These are phyloP conservation scores for Alternaria atra DNA, from an alignment of 2,329 filamentous ascomycete species.

Conservation along the genomic window DNA sequence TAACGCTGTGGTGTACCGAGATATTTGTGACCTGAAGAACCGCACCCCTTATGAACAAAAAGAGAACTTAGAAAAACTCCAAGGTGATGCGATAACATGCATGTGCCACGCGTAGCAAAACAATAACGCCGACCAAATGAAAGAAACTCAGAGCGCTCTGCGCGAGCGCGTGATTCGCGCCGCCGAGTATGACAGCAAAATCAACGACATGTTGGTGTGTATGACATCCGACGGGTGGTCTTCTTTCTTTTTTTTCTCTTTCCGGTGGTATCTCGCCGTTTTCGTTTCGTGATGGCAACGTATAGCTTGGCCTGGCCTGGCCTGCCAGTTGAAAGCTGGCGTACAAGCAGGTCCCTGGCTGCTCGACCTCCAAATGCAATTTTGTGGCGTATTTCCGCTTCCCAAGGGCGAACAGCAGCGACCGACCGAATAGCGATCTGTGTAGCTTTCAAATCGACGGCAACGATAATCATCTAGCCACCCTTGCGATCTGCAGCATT, in stretches of 20 bases:
- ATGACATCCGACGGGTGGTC: not conserved
- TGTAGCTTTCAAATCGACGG: not conserved
- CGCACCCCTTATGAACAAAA: slow-evolving; percentile 3
- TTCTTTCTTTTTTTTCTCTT: slow-evolving; percentile 2
- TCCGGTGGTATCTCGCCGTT: not conserved
- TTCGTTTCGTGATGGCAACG: not conserved
- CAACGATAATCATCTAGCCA: slow-evolving; percentile 39
- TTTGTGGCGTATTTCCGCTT: slow-evolving; percentile 2
- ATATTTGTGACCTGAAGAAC: slow-evolving; percentile 13
- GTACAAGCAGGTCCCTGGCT: not conserved
- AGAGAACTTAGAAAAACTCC: slow-evolving; percentile 25
- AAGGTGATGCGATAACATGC: slow-evolving; percentile 27
- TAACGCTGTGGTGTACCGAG: slow-evolving; percentile 21
- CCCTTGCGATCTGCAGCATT: slow-evolving; percentile 59
- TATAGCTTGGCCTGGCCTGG: not conserved
- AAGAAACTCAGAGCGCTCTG: slow-evolving; percentile 13
- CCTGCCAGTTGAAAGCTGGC: not conserved
- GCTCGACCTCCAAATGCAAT: not conserved
- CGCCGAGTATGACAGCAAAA: slow-evolving; percentile 14
- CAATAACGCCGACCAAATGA: slow-evolving; percentile 15
- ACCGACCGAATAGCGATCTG: not conserved
- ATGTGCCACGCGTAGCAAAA: slow-evolving; percentile 11
- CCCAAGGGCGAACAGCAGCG: slow-evolving; percentile 2
- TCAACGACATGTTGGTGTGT: slow-evolving; percentile 5
- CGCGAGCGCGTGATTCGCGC: slow-evolving; percentile 13